Evolutionary conservation across 441 rosid species (phyloP), one percentile per base, ranked within the genome.

Genomic region (Jatropha podagrica): DNA sequence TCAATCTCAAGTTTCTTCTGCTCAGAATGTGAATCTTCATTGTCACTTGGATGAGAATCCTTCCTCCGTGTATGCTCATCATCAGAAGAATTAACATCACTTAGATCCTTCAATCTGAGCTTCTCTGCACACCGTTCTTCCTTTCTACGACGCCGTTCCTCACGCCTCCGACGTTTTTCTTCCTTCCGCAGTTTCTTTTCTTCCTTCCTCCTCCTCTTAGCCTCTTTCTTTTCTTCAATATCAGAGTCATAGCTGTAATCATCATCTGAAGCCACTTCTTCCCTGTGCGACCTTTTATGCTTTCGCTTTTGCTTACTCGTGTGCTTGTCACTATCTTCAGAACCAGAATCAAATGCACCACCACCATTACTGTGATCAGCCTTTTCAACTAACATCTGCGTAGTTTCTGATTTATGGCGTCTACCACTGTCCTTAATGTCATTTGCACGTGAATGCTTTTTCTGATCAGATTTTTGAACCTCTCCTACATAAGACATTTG

Each of bases 1-100:
- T 96, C 98, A 74, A 94, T 88, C 88, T 96, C 99, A 74, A 96
- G 98, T 82, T 81, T 87, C 87, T 87, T 91, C 84, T 90, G 95
- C 77, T 90, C 89, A 38, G 87, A 72, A 64, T 81, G 86, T 69
- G 77, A 71, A 76, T 80, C 90, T 52, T 86, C 92, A 67, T 79
- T 83, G 49, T 79, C 81, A 79, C 83, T 88, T 5, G 70, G 77
- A 85, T 15, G 83, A 52, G 78, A 76, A 66, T 74, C 80, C 78
- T 70, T 81, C 78, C 77, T 81, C 59, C 74, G 68, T 5, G 52
- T 81, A 56, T 68, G 81, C 74, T 87, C 94, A 59, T 79, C 91
- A 73, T 85, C 92, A 23, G 90, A 93, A 82, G 88, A 76, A 84
- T 80, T 83, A 38, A 84, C 82, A 62, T 78, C 82, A 59, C 83